These are phyloP conservation scores for Plasmopara halstedii DNA, from an alignment of 352 stramenopile genomes.

Conservation along the genomic window DNA sequence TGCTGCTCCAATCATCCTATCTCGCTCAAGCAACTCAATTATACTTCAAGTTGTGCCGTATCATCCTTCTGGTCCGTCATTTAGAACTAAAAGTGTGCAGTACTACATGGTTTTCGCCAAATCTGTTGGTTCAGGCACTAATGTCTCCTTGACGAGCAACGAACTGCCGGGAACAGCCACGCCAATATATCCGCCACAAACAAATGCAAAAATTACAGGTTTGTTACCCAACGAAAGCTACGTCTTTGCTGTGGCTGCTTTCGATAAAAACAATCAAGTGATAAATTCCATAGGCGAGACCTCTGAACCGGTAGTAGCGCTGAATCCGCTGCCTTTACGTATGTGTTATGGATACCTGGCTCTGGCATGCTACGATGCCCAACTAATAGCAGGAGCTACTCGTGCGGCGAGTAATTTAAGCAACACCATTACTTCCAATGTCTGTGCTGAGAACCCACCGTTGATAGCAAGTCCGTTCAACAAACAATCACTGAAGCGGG, in stretches of 20 bases:
- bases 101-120: constrained; percentile 84
- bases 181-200: constrained; percentile 25
- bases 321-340: constrained; percentile 55
- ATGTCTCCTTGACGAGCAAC: constrained; percentile 71
- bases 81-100: constrained; percentile 25
- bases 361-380: constrained; percentile 32
- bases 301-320: constrained; percentile 42
- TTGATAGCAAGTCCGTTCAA: constrained; percentile 65
- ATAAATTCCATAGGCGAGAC: constrained; percentile 67
- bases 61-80: constrained; percentile 14
- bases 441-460: constrained; percentile 13
- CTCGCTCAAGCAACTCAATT: constrained; percentile 44
- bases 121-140: constrained; percentile 50
- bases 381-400: constrained; percentile 20
- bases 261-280: constrained; percentile 48
- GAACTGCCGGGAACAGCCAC: constrained; percentile 51
- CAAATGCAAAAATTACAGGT: constrained; percentile 35
- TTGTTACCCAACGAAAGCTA: constrained; percentile 69
- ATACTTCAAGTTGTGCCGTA: constrained; percentile 40
- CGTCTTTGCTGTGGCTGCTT: constrained; percentile 77
- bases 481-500: constrained; percentile 39
- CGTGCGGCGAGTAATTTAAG: constrained; percentile 44
- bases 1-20: constrained; percentile 38
- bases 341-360: constrained; percentile 73
- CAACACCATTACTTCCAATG: constrained; percentile 31